These are phyloP conservation scores for Verticillium nonalfalfae DNA, from an alignment of 2,329 filamentous ascomycete species.

Conservation along the genomic window DNA sequence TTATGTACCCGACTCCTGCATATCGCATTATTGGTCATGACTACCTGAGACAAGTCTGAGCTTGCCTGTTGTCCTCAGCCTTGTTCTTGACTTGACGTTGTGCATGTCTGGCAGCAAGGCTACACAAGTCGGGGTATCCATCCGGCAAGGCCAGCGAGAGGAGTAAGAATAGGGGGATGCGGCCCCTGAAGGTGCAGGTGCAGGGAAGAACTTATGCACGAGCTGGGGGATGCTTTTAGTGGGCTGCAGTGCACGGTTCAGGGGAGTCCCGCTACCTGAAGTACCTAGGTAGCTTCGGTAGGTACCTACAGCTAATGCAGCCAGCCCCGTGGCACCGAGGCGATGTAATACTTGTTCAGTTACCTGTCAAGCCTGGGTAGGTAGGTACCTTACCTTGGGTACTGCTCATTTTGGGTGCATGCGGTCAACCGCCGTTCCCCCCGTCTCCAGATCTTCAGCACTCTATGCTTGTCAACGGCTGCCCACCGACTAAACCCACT, in stretches of 20 bases:
- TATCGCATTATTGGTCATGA: background rate
- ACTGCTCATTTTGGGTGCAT: background rate
- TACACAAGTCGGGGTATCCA: too few species aligned
- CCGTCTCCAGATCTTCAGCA: conserved; percentile 5
- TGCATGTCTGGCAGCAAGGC: too few species aligned
- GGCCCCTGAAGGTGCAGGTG: background rate
- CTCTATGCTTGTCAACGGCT: conserved; percentile 4
- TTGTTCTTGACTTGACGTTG: background rate
- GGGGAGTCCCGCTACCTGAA: conserved; percentile 16
- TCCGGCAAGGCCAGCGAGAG: background rate
- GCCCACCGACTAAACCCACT: conserved; percentile 1
- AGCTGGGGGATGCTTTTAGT: background rate
- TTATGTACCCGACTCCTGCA: background rate
- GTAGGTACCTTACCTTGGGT: too few species aligned
- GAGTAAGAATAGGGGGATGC: background rate
- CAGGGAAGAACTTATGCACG: background rate
- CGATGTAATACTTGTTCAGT: too few species aligned
- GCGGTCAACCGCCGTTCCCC: background rate
- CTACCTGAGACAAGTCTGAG: background rate
- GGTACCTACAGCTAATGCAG: conserved; percentile 11
- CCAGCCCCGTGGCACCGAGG: conserved; percentile 3
- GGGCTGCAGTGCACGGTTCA: conserved; percentile 20
- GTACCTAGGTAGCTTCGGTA: too few species aligned
- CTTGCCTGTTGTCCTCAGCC: background rate
- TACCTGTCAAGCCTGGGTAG: too few species aligned